Base-by-base conservation (phyloP, 306 rosid species). In the Canavalia gladiata region DNA sequence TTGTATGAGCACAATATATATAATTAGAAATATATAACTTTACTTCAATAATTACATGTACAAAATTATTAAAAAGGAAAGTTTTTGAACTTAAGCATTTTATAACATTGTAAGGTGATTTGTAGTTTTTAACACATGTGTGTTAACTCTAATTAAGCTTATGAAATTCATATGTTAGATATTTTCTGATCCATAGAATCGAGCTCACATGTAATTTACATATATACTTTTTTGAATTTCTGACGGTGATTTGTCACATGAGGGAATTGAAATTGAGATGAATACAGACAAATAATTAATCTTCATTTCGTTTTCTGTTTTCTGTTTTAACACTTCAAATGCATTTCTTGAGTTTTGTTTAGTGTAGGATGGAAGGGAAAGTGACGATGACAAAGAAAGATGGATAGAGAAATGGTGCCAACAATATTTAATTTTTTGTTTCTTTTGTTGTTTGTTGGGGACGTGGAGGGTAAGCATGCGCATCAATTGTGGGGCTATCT, bases 381-480 rank as follows among this genome's bases (percentile, higher is more conserved):
- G 73, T 30, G 82, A 67, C 45, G 34, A 10, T 11, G 65, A 55
- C 0, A 71, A 51, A 51, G 34, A 65, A 1, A 57, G 34, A 42
- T 41, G 1, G 46, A 68, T 55, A 64, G 52, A 39, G 45, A 64
- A 63, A 64, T 49, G 30, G 74, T 35, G 25, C n/a, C 41, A 64
- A 65, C 41, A 64, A 65, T 77, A 77, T 77, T 37, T 18, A 9
- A 4, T 2, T 12, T 66, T 77, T 76, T 37, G 34, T 54, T 78
- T n/a, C 33, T 54, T 79, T 56, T 47, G 0, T 13, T 78, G 76
- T 69, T 57, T 67, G 76, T 68, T 79, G 49, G 58, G 68, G 68
- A 66, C 12, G 62, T 41, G 58, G 43, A 78, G 70, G 81, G 59
- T 77, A 68, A 84, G 90, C 89, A 88, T 83, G 91, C 86, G 88